A percentile compares a stretch with the other conserved stretches of the same genome.
These are phyloP conservation scores for Mucor mucedo DNA, from an alignment of 371 early-diverging fungal genomes.

Conservation along the genomic window DNA sequence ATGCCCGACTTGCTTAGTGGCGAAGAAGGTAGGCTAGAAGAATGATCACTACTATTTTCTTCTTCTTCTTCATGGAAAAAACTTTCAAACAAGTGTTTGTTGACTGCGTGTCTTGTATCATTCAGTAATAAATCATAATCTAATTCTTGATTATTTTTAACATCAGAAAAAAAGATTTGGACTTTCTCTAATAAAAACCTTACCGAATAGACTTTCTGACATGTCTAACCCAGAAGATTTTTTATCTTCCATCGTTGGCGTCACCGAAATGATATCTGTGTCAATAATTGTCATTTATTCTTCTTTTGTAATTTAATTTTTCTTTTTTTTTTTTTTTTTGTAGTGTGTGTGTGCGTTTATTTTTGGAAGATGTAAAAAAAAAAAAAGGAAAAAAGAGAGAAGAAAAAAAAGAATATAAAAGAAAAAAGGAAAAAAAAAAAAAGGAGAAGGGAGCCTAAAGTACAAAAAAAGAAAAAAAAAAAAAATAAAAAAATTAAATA, in stretches of 20 bases:
- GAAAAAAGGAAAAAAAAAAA: background rate
- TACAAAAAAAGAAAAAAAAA: no score
- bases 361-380: no score
- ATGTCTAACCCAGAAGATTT: constrained; percentile 8
- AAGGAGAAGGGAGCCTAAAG: background rate
- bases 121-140: constrained; percentile 22
- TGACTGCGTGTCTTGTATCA: background rate
- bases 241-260: constrained; percentile 11
- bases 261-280: constrained; percentile 16
- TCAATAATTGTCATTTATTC: constrained; percentile 25
- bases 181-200: no score
- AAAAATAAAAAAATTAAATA: no score
- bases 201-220: constrained; percentile 27
- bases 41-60: background rate
- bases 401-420: background rate
- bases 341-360: no score
- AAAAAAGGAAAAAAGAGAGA: no score
- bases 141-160: background rate
- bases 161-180: no score
- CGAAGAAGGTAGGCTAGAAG: background rate
- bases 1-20: background rate
- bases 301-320: no score
- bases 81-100: constrained; percentile 3
- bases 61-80: constrained; percentile 12
- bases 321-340: no score